Conservation (phyloP, 495 filamentous ascomycete genomes). For the Xylaria acuta region DNA sequence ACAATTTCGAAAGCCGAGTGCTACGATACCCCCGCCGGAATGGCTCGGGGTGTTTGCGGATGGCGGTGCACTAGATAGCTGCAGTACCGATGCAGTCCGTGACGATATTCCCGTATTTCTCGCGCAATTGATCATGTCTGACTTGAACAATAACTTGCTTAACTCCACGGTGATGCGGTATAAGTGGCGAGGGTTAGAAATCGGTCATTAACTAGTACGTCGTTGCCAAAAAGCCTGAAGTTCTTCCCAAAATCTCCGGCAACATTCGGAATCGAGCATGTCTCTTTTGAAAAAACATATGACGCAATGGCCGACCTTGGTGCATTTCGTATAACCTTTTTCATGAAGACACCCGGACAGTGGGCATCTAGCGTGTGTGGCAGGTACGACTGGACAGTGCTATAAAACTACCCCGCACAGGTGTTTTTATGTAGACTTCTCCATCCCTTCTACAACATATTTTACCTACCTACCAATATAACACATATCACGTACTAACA, state of each 20-base stretch:
- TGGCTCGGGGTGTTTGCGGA: conserved; percentile 24
- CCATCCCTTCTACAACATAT: too few relatives aligned
- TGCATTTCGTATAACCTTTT: background rate
- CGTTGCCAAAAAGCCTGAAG: background rate
- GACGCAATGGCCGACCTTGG: background rate
- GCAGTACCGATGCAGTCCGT: conserved; percentile 25
- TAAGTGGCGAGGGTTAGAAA: background rate
- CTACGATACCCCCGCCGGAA: conserved; percentile 21
- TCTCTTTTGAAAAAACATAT: background rate
- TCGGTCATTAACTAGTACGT: too few relatives aligned
- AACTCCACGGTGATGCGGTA: conserved; percentile 13
- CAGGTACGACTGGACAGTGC: too few relatives aligned
- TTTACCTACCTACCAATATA: too few relatives aligned
- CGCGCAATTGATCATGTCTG: conserved; percentile 11
- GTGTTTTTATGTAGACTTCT: too few relatives aligned
- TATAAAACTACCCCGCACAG: too few relatives aligned
- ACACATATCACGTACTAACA: too few relatives aligned
- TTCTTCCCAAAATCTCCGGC: background rate
- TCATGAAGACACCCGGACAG: background rate
- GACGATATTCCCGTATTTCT: conserved; percentile 16
- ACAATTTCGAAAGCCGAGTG: conserved; percentile 22
- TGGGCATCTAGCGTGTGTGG: too few relatives aligned
- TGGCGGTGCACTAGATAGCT: conserved; percentile 13
- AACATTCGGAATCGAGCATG: background rate
- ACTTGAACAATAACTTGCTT: conserved; percentile 14